These are phyloP conservation scores for Mycena indigotica DNA, from an alignment of 768 basidiomycete genomes.

Conservation along the genomic window DNA sequence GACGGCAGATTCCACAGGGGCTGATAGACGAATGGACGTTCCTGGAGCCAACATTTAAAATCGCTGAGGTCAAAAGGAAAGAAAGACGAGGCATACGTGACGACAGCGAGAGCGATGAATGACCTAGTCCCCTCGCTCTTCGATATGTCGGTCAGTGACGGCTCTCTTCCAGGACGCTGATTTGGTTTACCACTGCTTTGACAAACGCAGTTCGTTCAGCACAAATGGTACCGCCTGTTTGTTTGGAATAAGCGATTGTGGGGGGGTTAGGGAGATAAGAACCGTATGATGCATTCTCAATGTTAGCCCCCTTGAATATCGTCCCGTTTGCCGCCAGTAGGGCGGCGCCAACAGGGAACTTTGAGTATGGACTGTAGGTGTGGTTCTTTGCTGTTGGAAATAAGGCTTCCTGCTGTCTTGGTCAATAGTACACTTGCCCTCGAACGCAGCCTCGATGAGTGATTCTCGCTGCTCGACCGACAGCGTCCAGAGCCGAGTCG, in stretches of 20 bases:
- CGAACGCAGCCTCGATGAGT: conserved; percentile 19
- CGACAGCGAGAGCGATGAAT: conserved; percentile 80
- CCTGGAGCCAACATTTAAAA: no score
- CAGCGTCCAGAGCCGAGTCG: conserved; percentile 9
- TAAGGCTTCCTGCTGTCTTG: no score
- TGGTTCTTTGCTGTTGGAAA: conserved; percentile 65
- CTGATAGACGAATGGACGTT: conserved; percentile 70
- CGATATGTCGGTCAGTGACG: neutral
- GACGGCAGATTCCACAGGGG: conserved; percentile 94
- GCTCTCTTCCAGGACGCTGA: no score
- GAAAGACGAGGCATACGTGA: conserved; percentile 54
- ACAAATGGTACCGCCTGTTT: conserved; percentile 83
- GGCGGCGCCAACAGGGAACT: conserved; percentile 92
- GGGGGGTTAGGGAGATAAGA: conserved; percentile 17
- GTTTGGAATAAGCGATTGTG: neutral
- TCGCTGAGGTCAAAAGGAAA: no score
- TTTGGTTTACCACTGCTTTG: conserved; percentile 80
- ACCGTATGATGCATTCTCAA: conserved; percentile 96
- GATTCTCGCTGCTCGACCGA: conserved; percentile 20
- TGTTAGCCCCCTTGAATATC: conserved; percentile 80
- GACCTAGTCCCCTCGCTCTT: conserved; percentile 78
- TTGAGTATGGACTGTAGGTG: conserved; percentile 84
- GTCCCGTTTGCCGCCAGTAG: conserved; percentile 68
- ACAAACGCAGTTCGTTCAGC: conserved; percentile 94
- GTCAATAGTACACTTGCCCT: no score